Evolutionary conservation across 2,329 filamentous ascomycete genomes (phyloP).

Genomic region (Colletotrichum sp.): DNA sequence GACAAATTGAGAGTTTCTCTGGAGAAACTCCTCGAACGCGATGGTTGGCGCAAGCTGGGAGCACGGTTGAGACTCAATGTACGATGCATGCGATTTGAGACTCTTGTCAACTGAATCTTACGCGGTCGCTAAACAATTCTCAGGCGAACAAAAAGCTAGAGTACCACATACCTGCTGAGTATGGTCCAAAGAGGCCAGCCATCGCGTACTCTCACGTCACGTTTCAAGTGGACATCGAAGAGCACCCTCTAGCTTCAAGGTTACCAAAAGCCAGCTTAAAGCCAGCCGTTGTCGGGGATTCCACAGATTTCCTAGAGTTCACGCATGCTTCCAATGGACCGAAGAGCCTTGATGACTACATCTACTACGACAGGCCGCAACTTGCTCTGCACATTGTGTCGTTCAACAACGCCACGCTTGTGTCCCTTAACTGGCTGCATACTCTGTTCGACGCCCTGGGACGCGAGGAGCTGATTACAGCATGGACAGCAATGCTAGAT

Average conservation of each 20-base stretch:
- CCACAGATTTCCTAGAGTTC: background rate
- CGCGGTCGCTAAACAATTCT: background rate
- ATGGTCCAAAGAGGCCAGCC: background rate
- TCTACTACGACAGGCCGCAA: slow-evolving; percentile 47
- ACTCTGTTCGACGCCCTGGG: background rate
- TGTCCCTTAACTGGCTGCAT: background rate
- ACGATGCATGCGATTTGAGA: background rate
- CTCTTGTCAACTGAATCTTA: background rate
- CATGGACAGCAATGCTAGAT: background rate
- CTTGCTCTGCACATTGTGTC: slow-evolving; percentile 50
- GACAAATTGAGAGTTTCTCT: slow-evolving; percentile 23
- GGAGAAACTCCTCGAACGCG: background rate
- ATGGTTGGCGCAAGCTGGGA: background rate
- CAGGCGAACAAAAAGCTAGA: background rate
- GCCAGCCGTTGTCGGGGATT: background rate
- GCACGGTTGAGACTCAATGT: background rate
- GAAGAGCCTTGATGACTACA: slow-evolving; percentile 39
- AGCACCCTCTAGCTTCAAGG: background rate
- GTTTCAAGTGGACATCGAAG: background rate
- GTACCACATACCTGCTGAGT: background rate
- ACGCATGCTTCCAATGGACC: background rate
- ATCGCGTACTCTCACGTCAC: background rate
- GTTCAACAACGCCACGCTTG: slow-evolving; percentile 40
- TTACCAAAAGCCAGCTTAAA: background rate
- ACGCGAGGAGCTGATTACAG: background rate